These are phyloP conservation scores for Hydnum rufescens DNA, from an alignment of 768 basidiomycete genomes.

Conservation along the genomic window DNA sequence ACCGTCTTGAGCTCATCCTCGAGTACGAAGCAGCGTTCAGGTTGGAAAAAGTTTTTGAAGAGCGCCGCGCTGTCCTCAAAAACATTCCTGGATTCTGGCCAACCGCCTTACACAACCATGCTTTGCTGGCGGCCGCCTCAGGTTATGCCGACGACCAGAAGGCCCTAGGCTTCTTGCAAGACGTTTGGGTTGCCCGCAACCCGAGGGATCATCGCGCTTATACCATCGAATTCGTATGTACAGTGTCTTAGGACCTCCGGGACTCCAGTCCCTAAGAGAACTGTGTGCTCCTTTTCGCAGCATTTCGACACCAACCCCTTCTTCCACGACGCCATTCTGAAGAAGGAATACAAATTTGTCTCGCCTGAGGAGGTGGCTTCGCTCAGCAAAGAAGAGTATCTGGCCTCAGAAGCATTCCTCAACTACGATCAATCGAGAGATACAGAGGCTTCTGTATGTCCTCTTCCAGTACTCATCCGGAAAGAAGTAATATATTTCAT, in stretches of 20 bases:
- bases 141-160: conserved; percentile 61
- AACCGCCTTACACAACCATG: conserved; percentile 61
- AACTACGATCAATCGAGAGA: conserved; percentile 67
- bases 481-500: no score
- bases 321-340: conserved; percentile 55
- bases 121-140: conserved; percentile 37
- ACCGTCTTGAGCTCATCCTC: neutral
- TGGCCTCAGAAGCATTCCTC: conserved; percentile 58
- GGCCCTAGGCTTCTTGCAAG: conserved; percentile 67
- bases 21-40: conserved; percentile 2
- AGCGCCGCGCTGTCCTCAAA: conserved; percentile 46
- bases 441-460: conserved; percentile 42
- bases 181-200: conserved; percentile 67
- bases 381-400: conserved; percentile 42
- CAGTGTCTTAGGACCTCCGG: neutral
- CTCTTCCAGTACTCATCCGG: neutral
- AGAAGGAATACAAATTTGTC: conserved; percentile 62
- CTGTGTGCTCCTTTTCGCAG: conserved; percentile 20
- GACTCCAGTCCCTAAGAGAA: neutral
- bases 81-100: conserved; percentile 67
- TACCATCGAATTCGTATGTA: conserved; percentile 73
- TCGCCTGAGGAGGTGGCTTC: conserved; percentile 26
- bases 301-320: conserved; percentile 75
- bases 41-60: conserved; percentile 26
- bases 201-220: conserved; percentile 56